Conservation (phyloP, 169 alveolate genomes). For the Plasmodium inui region DNA sequence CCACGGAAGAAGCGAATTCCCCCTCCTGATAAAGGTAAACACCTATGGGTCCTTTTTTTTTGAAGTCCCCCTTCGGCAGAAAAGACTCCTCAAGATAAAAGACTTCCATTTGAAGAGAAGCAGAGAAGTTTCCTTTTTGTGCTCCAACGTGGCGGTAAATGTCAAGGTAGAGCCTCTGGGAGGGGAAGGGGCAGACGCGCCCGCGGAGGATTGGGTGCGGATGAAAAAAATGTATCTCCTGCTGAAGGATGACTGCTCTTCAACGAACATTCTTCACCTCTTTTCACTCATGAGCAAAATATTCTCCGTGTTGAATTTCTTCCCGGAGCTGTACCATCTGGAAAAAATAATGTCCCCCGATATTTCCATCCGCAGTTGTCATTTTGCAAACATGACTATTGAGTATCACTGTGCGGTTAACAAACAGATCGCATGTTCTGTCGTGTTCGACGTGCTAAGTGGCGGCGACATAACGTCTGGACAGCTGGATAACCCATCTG, state of each 20-base stretch:
- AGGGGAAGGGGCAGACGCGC: background rate
- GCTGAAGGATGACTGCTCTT: constrained; percentile 30
- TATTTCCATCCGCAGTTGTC: background rate
- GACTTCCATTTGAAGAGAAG: background rate
- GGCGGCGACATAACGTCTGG: background rate
- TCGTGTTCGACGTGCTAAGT: background rate
- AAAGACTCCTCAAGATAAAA: constrained; percentile 26
- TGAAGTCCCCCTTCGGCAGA: constrained; percentile 31
- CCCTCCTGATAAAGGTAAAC: constrained; percentile 16
- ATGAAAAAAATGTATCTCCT: constrained; percentile 37
- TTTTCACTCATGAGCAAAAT: constrained; percentile 46
- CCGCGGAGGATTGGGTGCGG: constrained; percentile 24
- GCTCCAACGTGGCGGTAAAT: constrained; percentile 30
- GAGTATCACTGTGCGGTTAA: constrained; percentile 10
- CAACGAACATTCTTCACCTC: constrained; percentile 11
- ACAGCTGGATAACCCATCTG: background rate
- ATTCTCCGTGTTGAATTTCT: constrained; percentile 2
- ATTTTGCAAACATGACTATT: constrained; percentile 19
- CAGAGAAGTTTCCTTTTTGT: constrained; percentile 12
- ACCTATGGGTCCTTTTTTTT: constrained; percentile 59
- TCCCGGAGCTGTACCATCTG: constrained; percentile 31
- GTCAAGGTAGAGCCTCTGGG: constrained; percentile 2
- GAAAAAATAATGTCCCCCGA: constrained; percentile 19
- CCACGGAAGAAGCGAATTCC: background rate
- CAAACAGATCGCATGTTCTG: constrained; percentile 26